Percentiles rank a stretch among this genome's conserved stretches.
Conservation (phyloP, 768 basidiomycete genomes). For the Exidia glandulosa region DNA sequence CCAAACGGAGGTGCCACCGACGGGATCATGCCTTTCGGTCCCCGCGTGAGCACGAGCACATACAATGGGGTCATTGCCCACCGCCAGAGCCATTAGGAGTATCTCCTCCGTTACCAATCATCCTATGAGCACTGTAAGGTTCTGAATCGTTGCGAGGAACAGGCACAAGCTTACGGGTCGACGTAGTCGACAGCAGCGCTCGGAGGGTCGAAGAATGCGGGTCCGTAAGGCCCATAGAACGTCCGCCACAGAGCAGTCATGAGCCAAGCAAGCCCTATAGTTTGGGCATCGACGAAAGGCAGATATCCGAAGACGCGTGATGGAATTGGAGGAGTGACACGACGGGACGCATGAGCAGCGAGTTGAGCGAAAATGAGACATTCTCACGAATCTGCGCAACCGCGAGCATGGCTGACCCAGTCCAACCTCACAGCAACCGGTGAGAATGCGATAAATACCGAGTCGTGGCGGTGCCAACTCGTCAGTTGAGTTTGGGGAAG, state of each 20-base stretch:
- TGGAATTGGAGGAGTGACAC: background rate
- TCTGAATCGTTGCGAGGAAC: background rate
- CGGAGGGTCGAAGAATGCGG: background rate
- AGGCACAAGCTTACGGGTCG: slow-evolving; percentile 27
- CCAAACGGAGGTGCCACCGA: slow-evolving; percentile 70
- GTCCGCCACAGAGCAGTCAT: background rate
- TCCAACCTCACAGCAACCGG: too few species aligned
- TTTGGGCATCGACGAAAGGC: background rate
- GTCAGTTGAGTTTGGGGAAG: too few species aligned
- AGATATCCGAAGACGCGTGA: background rate
- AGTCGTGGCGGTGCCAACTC: too few species aligned
- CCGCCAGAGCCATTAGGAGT: slow-evolving; percentile 63
- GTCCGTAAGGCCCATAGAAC: background rate
- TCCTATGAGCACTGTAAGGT: slow-evolving; percentile 14
- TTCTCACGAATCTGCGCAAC: background rate
- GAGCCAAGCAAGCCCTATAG: background rate
- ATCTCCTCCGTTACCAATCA: slow-evolving; percentile 66
- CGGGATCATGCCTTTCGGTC: slow-evolving; percentile 48
- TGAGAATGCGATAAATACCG: too few species aligned
- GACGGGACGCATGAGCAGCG: background rate
- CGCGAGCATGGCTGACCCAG: background rate
- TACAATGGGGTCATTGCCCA: background rate
- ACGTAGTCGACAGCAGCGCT: slow-evolving; percentile 34
- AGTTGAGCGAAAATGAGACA: background rate
- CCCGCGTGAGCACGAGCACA: background rate